A percentile compares a stretch with the other conserved stretches of the same genome.
These are phyloP conservation scores for Xylariaceae sp. DNA, from an alignment of 2,329 filamentous ascomycete genomes.

Conservation along the genomic window DNA sequence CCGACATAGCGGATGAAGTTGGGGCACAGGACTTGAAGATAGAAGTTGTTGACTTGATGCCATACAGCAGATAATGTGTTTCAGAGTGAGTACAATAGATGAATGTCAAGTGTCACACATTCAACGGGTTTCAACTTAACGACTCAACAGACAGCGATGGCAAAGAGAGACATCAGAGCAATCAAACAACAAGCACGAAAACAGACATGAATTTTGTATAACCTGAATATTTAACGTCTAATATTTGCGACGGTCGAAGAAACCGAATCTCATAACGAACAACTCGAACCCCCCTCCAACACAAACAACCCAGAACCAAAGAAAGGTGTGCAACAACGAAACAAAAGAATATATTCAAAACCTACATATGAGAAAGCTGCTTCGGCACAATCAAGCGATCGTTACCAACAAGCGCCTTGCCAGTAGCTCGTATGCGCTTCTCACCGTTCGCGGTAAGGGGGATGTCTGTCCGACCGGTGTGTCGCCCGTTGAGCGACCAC, in stretches of 20 bases:
- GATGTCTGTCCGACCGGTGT: conserved; percentile 84
- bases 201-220: too few relatives aligned
- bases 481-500: conserved; percentile 82
- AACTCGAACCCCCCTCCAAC: too few relatives aligned
- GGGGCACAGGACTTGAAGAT: neutral
- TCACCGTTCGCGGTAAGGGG: conserved; percentile 77
- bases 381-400: conserved; percentile 80
- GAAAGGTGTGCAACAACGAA: neutral
- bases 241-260: too few relatives aligned
- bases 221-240: too few relatives aligned
- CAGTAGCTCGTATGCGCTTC: conserved; percentile 69
- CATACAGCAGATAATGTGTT: neutral
- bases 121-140: neutral
- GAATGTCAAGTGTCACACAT: neutral
- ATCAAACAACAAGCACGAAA: too few relatives aligned
- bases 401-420: conserved; percentile 74
- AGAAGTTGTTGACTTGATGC: neutral
- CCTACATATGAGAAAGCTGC: conserved; percentile 77
- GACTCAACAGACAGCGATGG: neutral
- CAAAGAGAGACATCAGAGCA: too few relatives aligned
- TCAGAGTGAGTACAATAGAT: neutral
- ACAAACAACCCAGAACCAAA: neutral
- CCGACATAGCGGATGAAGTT: neutral
- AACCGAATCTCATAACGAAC: too few relatives aligned
- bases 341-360: conserved; percentile 14